Conservation (phyloP, 345 rosid species). For the thale cress (Arabidopsis thaliana) region DNA sequence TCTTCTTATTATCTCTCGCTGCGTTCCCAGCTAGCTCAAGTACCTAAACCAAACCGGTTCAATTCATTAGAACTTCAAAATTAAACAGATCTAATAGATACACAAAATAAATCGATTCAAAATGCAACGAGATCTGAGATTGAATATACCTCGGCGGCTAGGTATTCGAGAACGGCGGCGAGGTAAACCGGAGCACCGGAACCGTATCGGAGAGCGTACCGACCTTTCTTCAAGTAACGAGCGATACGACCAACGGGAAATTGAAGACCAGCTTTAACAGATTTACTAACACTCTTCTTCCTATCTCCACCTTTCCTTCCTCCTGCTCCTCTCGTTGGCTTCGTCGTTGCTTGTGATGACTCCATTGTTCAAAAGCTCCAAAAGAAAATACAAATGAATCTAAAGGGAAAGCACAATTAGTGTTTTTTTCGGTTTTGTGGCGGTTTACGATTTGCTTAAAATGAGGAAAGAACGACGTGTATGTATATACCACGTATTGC, state of each 20-base stretch:
- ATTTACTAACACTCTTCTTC: constrained; percentile 67
- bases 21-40: constrained; percentile 73
- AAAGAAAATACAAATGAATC: constrained; percentile 19
- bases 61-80: not conserved
- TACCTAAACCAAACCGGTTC: constrained; percentile 41
- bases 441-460: constrained; percentile 24
- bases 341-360: constrained; percentile 27
- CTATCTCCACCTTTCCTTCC: constrained; percentile 67
- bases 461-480: not conserved
- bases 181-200: constrained; percentile 74
- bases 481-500: constrained; percentile 23
- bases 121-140: constrained; percentile 35
- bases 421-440: constrained; percentile 11
- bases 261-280: constrained; percentile 74
- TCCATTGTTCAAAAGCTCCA: constrained; percentile 49
- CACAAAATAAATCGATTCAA: constrained; percentile 11
- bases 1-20: constrained; percentile 75
- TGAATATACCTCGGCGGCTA: constrained; percentile 70
- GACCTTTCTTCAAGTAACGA: constrained; percentile 73
- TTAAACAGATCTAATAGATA: not conserved
- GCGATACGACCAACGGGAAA: constrained; percentile 82
- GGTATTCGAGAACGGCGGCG: constrained; percentile 82
- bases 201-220: constrained; percentile 68
- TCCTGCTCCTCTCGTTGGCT: constrained; percentile 56
- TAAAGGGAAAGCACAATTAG: not conserved